Conservation (phyloP, 306 rosid species). For the Casuarina glauca region DNA sequence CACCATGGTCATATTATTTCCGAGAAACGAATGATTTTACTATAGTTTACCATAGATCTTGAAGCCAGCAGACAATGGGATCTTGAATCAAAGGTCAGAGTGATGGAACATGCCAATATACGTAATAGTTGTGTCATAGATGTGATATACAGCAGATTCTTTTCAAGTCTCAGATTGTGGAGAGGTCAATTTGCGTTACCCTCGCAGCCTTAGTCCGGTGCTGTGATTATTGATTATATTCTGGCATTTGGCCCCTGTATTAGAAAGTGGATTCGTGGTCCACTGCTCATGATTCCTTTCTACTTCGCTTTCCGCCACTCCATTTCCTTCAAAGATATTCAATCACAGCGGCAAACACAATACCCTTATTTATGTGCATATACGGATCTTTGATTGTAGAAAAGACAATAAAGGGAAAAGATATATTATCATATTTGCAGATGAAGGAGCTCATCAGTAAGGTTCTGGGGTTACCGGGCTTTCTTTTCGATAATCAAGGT, state of each 20-base stretch:
- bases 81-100: not conserved
- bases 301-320: not conserved
- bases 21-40: not conserved
- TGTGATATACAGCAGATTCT: not conserved
- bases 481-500: not conserved
- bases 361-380: not conserved
- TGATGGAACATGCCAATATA: not conserved
- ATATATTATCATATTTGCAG: not conserved
- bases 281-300: conserved; percentile 17
- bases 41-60: not conserved
- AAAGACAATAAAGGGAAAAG: not conserved
- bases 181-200: not conserved
- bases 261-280: conserved; percentile 46
- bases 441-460: not conserved
- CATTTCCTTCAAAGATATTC: not conserved
- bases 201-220: conserved; percentile 1
- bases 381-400: not conserved
- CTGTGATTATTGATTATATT: not conserved
- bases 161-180: not conserved
- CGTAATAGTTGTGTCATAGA: not conserved
- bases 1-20: not conserved
- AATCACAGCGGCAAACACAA: too few species aligned
- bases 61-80: not conserved
- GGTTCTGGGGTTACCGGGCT: not conserved
- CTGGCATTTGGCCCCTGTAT: conserved; percentile 16